Evolutionary conservation across 805 yeast species (phyloP), one percentile per base, ranked within the genome.

Genomic region (Monosporozyma solicola): DNA sequence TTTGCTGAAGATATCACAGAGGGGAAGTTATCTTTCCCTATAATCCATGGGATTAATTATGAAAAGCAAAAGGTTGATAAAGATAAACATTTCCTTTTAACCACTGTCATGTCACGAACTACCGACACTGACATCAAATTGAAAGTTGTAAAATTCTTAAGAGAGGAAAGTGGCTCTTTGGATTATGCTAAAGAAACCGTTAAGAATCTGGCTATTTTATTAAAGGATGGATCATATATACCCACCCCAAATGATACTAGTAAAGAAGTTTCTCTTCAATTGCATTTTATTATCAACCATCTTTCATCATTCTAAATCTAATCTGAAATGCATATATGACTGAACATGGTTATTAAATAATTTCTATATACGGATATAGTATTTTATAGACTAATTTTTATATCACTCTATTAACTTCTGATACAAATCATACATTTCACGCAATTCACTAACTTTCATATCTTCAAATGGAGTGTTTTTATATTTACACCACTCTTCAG

Each of bases 11-110:
- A 91, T 63, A 76, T 91, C 32, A 80, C 89, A 0, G 97, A 91
- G 65, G 97, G 97, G 0, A 91, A 90, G 67, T 80, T 85, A 55
- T 87, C 96, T 0, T 85, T 87, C 57, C 97, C 97, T 0, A 81
- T 91, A 2, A 77, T 91, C 16, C 94, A 88, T 66, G 76, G 83
- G 3, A 67, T 85, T 2, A 61, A 72, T 20, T 60, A 63, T 37
- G 62, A 57, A 43, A 49, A 43, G 37, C 49, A 39, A 11, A 20
- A 20, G n/a, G 33, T 45, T 9, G 27, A 72, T 48, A 55, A 61
- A 1, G 56, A 60, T 1, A 72, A 74, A 50, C 67, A 71, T 52
- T 76, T 75, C 51, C 53, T 83, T 10, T 56, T 75, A 51, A 74
- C 75, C 48, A 80, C 83, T n/a, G 65, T 85, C 52, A 73, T 72